Evolutionary conservation across 2,329 filamentous ascomycete genomes (phyloP).

Genomic region (Aspergillus sojae): DNA sequence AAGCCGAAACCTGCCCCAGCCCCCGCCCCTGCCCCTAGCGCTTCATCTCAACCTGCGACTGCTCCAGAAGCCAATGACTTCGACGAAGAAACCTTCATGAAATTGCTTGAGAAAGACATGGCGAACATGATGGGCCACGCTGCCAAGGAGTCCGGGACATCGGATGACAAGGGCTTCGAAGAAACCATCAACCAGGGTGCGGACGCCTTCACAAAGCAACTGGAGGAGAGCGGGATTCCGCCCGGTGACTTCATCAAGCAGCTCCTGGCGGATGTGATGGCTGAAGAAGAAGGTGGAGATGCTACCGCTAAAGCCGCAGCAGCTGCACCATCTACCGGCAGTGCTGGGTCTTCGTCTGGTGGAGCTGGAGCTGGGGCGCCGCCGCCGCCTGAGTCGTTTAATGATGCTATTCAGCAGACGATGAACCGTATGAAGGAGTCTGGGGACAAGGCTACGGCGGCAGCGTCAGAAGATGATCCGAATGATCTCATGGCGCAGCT

Average conservation of each 20-base stretch:
- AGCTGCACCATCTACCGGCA: slow-evolving; percentile 22
- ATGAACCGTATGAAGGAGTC: slow-evolving; percentile 96
- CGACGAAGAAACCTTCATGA: slow-evolving; percentile 64
- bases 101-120: slow-evolving; percentile 89
- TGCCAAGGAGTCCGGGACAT: slow-evolving; percentile 24
- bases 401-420: slow-evolving; percentile 87
- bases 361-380: slow-evolving; percentile 29
- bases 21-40: slow-evolving; percentile 18
- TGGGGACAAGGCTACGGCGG: slow-evolving; percentile 79
- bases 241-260: slow-evolving; percentile 40
- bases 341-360: slow-evolving; percentile 24
- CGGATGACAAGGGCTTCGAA: slow-evolving; percentile 26
- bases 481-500: slow-evolving; percentile 91
- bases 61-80: slow-evolving; percentile 22
- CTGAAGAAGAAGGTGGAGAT: slow-evolving; percentile 25
- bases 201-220: slow-evolving; percentile 39
- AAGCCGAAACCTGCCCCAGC: slow-evolving; percentile 52
- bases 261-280: slow-evolving; percentile 39
- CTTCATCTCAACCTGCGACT: slow-evolving; percentile 9
- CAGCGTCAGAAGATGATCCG: slow-evolving; percentile 65
- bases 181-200: slow-evolving; percentile 34
- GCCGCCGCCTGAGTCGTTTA: slow-evolving; percentile 72
- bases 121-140: slow-evolving; percentile 68
- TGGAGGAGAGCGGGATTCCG: slow-evolving; percentile 38
- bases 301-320: slow-evolving; percentile 21